Conservation (phyloP, 75 land plant species). For the Ceratopteris richardii region DNA sequence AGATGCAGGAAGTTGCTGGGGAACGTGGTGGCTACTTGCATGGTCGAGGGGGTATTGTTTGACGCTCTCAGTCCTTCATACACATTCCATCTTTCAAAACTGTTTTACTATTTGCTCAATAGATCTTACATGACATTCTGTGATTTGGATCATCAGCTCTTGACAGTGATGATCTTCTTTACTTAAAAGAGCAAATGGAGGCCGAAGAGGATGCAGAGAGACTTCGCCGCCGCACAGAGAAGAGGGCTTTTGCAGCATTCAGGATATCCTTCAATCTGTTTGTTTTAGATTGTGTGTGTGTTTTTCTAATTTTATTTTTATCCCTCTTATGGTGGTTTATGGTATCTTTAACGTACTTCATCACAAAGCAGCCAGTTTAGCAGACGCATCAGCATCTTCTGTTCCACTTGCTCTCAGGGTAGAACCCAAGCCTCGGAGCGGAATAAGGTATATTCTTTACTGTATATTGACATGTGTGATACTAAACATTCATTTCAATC, state of each 20-base stretch:
- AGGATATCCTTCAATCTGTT: slow-evolving; percentile 66
- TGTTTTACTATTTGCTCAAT: too few species aligned
- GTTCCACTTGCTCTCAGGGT: slow-evolving; percentile 73
- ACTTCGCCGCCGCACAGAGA: slow-evolving; percentile 85
- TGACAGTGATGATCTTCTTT: slow-evolving; percentile 97
- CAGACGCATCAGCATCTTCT: slow-evolving; percentile 70
- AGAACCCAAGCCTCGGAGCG: slow-evolving; percentile 95
- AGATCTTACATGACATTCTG: too few species aligned
- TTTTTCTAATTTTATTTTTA: background rate
- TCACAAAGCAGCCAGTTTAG: slow-evolving; percentile 91
- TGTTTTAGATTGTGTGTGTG: background rate
- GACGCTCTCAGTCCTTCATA: background rate
- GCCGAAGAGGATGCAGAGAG: slow-evolving; percentile 99
- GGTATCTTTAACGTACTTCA: slow-evolving; percentile 9
- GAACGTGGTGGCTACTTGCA: slow-evolving; percentile 99
- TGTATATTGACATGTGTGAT: background rate
- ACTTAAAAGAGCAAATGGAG: slow-evolving; percentile 98
- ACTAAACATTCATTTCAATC: background rate
- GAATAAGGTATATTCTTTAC: slow-evolving; percentile 54
- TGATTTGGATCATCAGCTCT: slow-evolving; percentile 47
- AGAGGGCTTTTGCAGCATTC: slow-evolving; percentile 97
- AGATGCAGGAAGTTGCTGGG: slow-evolving; percentile 99
- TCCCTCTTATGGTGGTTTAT: background rate
- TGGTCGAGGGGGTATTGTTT: slow-evolving; percentile 85
- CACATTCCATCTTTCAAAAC: too few species aligned